phyloP scores from a whole-genome alignment of 305 asterid species.

The Solanum hybrid region DNA sequence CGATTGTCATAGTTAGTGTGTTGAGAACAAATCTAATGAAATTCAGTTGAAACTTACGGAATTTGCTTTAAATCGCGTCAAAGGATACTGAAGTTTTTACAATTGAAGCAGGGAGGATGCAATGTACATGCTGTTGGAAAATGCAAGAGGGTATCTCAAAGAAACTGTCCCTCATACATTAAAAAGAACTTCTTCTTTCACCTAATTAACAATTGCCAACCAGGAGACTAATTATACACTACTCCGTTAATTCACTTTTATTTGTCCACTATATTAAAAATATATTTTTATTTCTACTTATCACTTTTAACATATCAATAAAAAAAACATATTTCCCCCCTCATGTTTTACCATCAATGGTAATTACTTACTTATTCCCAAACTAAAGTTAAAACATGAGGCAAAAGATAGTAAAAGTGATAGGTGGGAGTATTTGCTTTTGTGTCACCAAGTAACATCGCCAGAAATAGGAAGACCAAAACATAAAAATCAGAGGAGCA shows the following conservation, averaged over 20 bases:
- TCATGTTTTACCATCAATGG: neutral
- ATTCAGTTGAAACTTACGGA: neutral
- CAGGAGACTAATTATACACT: neutral
- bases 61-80: neutral
- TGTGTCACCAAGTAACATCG: neutral
- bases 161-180: neutral
- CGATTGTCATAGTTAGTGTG: neutral
- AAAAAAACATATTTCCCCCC: neutral
- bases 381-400: neutral
- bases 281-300: neutral
- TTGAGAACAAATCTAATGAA: neutral
- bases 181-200: neutral
- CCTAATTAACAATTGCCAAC: neutral
- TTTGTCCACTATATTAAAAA: no score
- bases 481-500: neutral
- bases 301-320: neutral
- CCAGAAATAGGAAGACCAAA: neutral
- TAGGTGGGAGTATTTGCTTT: neutral
- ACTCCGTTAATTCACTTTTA: no score
- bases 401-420: neutral
- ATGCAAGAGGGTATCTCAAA: neutral
- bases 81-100: neutral
- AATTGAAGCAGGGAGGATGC: neutral
- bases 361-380: neutral
- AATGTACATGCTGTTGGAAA: neutral